Evolutionary conservation across 768 basidiomycete genomes (phyloP), one percentile per base, ranked within the genome.

Genomic region (Termitomyces eurrhizus): DNA sequence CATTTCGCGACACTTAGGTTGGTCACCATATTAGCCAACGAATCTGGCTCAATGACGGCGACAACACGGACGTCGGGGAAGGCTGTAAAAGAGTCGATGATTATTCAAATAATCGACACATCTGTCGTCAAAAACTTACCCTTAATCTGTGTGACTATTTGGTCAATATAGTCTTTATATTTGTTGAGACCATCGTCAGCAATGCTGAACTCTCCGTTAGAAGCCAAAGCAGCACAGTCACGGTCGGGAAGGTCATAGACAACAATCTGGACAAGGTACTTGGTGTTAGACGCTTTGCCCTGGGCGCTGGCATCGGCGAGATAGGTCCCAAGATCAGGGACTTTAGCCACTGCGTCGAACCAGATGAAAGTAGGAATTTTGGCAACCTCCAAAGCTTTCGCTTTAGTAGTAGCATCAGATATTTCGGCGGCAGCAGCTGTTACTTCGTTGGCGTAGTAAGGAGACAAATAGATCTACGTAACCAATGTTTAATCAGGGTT

Each of bases 11-110:
- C 82, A 71, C 71, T 84, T 70, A 86, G 65, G 79, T 87, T 88
- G 68, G 85, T 87, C 66, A 88, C 86, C 66, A 88, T 67, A 75
- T 87, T 87, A 60, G 85, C 86, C 50, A 88, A 74, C 45, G 85
- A 85, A 70, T 87, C 86, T 62, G 86, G 85, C 70, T 87, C 86
- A 57, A 86, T 79, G 69, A 86, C 83, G 52, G 86, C 85, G 48
- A 87, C 79, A 62, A 88, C 81, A 56, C 83, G 81, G 64, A 86
- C 84, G 65, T 81, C 77, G 51, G 85, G 85, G 76, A 74, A 85
- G 61, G 78, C 81, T 81, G 53, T 8, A 41, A 29, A 50, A 18
- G 26, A 24, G 49, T 32, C 61, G 1, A 67, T 39, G 18, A 41
- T 29, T 49, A 41, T 29, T 49, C 16, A 51, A 37, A 50, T 57